phyloP scores from a whole-genome alignment of 1,284 basidiomycete species.

The Ganoderma sinense region DNA sequence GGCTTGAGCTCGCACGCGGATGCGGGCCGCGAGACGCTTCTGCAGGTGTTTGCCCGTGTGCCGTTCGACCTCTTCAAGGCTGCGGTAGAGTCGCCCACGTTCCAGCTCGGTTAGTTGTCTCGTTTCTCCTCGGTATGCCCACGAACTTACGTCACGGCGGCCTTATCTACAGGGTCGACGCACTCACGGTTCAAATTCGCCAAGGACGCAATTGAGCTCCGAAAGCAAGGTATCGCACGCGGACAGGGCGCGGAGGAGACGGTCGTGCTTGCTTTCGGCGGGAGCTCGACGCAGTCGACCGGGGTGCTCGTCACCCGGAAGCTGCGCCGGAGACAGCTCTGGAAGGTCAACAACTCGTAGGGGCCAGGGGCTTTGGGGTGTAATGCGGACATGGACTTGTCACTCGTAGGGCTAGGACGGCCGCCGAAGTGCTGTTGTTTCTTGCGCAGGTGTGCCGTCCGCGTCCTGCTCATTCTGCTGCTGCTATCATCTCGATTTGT shows the following conservation, averaged over 20 bases:
- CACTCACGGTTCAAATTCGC: constrained; percentile 90
- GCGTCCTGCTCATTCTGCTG: constrained; percentile 7
- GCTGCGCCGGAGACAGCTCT: constrained; percentile 81
- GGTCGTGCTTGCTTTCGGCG: constrained; percentile 86
- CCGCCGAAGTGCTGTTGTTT: constrained; percentile 1
- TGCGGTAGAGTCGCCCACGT: constrained; percentile 77
- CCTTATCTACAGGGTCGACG: constrained; percentile 64
- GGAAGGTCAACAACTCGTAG: constrained; percentile 73
- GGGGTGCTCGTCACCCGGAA: constrained; percentile 88
- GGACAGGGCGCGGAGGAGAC: constrained; percentile 78
- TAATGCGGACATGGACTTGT: not conserved
- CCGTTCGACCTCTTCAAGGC: constrained; percentile 86
- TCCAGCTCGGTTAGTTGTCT: constrained; percentile 71
- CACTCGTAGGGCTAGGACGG: not conserved
- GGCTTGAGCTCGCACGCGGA: constrained; percentile 44
- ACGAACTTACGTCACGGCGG: constrained; percentile 5
- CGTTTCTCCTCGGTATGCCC: not conserved
- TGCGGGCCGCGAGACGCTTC: constrained; percentile 67
- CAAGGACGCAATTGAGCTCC: constrained; percentile 84
- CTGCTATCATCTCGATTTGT: constrained; percentile 28
- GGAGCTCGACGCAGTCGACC: constrained; percentile 70
- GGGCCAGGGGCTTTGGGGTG: not conserved
- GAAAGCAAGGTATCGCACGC: constrained; percentile 73
- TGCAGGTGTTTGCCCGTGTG: constrained; percentile 77
- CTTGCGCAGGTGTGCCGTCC: constrained; percentile 2